Evolutionary conservation across 805 yeast species (phyloP).

Genomic region (Citeromyces nyonsensis): DNA sequence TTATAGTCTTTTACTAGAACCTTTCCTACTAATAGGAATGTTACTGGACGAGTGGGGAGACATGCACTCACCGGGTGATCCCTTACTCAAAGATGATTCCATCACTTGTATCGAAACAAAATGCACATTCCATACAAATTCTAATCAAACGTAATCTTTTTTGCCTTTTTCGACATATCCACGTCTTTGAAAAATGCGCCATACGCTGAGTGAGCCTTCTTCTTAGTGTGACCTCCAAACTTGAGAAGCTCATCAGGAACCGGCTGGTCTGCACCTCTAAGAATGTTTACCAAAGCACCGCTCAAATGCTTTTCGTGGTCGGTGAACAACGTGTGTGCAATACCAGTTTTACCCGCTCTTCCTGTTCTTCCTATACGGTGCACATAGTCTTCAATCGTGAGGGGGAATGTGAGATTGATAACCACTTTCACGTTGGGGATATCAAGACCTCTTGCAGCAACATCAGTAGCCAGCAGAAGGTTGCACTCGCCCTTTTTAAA

Average conservation of each 20-base stretch:
- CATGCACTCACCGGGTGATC: too few species aligned
- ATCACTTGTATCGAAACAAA: not conserved
- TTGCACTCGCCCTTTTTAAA: slow-evolving; percentile 72
- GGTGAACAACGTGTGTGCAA: slow-evolving; percentile 90
- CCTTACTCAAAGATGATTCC: too few species aligned
- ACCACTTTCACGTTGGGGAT: slow-evolving; percentile 95
- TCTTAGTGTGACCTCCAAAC: slow-evolving; percentile 95
- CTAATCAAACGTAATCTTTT: slow-evolving; percentile 74
- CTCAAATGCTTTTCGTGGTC: slow-evolving; percentile 93
- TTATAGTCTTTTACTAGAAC: too few species aligned
- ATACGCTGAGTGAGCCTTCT: slow-evolving; percentile 94
- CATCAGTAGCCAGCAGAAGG: slow-evolving; percentile 89
- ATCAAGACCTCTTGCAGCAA: slow-evolving; percentile 95
- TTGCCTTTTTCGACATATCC: slow-evolving; percentile 70
- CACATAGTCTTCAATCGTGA: slow-evolving; percentile 92
- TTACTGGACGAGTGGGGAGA: too few species aligned
- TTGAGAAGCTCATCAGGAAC: slow-evolving; percentile 92
- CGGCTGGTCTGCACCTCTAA: slow-evolving; percentile 86
- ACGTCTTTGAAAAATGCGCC: slow-evolving; percentile 96
- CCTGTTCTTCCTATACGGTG: slow-evolving; percentile 98
- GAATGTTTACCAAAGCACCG: slow-evolving; percentile 84
- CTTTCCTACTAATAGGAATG: too few species aligned
- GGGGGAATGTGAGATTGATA: slow-evolving; percentile 88
- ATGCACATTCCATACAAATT: not conserved
- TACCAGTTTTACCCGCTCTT: slow-evolving; percentile 91